phyloP scores from a whole-genome alignment of 345 rosid species.

The Litchi chinensis region DNA sequence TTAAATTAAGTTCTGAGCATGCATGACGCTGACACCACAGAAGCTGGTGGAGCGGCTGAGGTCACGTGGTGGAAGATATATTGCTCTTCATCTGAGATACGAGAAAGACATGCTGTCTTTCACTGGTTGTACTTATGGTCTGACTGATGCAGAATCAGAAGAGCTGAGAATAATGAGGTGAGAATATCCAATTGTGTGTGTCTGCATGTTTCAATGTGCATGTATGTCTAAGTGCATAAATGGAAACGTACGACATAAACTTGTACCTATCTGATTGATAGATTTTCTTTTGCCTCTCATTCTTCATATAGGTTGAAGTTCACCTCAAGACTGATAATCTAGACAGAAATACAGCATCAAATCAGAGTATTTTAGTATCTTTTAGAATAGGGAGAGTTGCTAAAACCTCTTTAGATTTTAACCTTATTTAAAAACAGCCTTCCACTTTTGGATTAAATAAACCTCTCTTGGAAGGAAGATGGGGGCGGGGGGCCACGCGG shows the following conservation, averaged over 20 bases:
- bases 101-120: constrained; percentile 98
- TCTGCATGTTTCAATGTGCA: constrained; percentile 1
- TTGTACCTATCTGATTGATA: not conserved
- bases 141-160: constrained; percentile 78
- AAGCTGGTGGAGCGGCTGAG: constrained; percentile 92
- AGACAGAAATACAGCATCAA: not conserved
- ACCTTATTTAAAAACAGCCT: not conserved
- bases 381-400: not conserved
- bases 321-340: not conserved
- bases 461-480: not conserved
- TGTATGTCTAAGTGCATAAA: not conserved
- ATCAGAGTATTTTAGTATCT: not conserved
- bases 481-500: no score
- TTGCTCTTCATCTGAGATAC: constrained; percentile 92
- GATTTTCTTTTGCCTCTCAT: not conserved
- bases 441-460: not conserved
- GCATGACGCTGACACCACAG: constrained; percentile 92
- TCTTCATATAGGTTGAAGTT: not conserved
- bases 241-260: not conserved
- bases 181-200: constrained; percentile 20
- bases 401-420: not conserved
- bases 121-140: constrained; percentile 89
- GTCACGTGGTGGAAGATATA: constrained; percentile 66
- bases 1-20: constrained; percentile 89
- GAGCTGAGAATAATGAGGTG: constrained; percentile 87